Evolutionary conservation across 106 monocot genomes (phyloP).

Genomic region (Gastrodia elata): DNA sequence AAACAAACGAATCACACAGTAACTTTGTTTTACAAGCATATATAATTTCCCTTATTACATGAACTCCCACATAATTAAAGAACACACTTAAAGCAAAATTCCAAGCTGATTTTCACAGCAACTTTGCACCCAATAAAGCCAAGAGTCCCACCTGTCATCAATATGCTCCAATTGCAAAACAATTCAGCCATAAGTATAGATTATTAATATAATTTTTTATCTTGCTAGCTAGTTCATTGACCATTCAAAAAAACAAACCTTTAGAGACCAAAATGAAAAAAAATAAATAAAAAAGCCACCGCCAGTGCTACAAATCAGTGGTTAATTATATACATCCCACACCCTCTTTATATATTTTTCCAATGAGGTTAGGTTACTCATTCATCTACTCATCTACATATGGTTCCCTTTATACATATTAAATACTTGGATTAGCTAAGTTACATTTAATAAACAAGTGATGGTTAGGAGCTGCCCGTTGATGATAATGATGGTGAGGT

Average conservation of each 20-base stretch:
- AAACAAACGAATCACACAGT: too few relatives aligned
- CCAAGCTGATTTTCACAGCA: background rate
- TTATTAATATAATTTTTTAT: background rate
- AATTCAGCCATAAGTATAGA: background rate
- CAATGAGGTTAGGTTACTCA: slow-evolving; percentile 9
- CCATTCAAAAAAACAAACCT: background rate
- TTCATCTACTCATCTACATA: background rate
- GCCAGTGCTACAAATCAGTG: slow-evolving; percentile 1
- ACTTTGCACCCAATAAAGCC: background rate
- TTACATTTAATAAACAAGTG: background rate
- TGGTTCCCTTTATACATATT: slow-evolving; percentile 1
- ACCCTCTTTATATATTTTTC: background rate
- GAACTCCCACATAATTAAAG: background rate
- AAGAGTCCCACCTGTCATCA: background rate
- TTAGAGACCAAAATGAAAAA: background rate
- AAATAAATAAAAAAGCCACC: background rate
- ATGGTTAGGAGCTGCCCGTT: slow-evolving; percentile 1
- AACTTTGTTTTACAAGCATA: too few relatives aligned
- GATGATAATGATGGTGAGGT: slow-evolving; percentile 18
- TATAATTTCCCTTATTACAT: background rate
- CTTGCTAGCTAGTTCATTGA: background rate
- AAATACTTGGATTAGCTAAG: background rate
- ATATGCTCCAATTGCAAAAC: background rate
- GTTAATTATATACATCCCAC: slow-evolving; percentile 3
- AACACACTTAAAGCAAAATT: background rate